phyloP scores from a whole-genome alignment of 1,284 basidiomycete species.

The Boletus semigastroideus region DNA sequence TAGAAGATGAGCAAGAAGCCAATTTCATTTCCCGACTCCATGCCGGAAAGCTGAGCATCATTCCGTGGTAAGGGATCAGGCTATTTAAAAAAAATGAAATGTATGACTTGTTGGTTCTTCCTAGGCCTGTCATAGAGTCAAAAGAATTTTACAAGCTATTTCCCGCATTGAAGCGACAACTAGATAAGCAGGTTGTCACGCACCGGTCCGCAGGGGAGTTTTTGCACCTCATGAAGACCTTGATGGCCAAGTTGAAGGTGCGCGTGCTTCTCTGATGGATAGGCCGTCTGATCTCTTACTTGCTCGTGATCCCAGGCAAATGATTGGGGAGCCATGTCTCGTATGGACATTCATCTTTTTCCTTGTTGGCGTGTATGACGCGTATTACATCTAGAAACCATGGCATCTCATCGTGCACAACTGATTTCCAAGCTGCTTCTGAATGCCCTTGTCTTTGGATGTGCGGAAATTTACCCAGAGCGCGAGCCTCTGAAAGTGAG shows the following conservation, averaged over 20 bases:
- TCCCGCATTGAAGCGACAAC: slow-evolving; percentile 41
- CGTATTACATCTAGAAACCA: slow-evolving; percentile 44
- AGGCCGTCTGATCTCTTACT: not conserved
- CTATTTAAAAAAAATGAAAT: no score
- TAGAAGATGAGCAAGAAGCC: slow-evolving; percentile 56
- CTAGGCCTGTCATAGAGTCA: slow-evolving; percentile 62
- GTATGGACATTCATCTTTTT: slow-evolving; percentile 35
- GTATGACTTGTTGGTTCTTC: not conserved
- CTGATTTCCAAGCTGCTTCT: slow-evolving; percentile 42
- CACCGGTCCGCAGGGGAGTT: slow-evolving; percentile 55
- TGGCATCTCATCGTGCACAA: slow-evolving; percentile 54
- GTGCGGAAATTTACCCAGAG: slow-evolving; percentile 45
- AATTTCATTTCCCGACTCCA: slow-evolving; percentile 63
- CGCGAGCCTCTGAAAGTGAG: slow-evolving; percentile 50
- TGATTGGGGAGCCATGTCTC: slow-evolving; percentile 62
- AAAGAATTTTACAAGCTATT: slow-evolving; percentile 58
- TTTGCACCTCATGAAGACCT: slow-evolving; percentile 55
- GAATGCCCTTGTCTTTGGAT: slow-evolving; percentile 47
- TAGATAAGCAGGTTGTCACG: slow-evolving; percentile 49
- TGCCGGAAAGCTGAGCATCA: slow-evolving; percentile 51
- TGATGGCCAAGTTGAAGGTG: slow-evolving; percentile 69
- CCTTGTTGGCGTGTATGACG: not conserved
- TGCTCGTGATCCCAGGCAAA: slow-evolving; percentile 39
- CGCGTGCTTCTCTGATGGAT: not conserved
- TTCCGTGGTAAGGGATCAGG: slow-evolving; percentile 49